Base-by-base conservation (phyloP, 2,329 filamentous ascomycete species). In the Aureobasidium sp. region DNA sequence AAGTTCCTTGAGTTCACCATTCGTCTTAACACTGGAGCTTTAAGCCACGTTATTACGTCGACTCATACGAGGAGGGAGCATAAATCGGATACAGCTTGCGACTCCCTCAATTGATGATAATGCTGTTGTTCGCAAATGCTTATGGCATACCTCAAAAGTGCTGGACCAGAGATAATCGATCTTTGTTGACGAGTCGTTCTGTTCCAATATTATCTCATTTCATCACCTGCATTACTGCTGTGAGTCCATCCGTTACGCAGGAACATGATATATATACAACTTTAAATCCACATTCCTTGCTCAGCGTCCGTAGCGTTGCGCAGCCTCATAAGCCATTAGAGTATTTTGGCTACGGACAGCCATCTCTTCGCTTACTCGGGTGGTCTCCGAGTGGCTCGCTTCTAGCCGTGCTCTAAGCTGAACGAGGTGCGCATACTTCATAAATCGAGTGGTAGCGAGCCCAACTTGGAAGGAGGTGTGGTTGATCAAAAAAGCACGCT, bases 291-390 rank as follows among this genome's bases (percentile, higher is more conserved):
- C 11, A 24, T n/a, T 33, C 27, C 35, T 31, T 31, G 24, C 9
- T 33, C n/a, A 33, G 3, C 22, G 17, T 19, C 35, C 11, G 31
- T 33, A 29, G 45, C 45, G 31, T 27, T 27, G 5, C 27, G 29
- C 54, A 58, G 54, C 54, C 42, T 48, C 39, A 58, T 19, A 58
- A 48, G 54, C 54, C 31, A 58, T n/a, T n/a, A n/a, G n/a, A n/a
- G n/a, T n/a, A n/a, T n/a, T n/a, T n/a, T n/a, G n/a, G n/a, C n/a
- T n/a, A n/a, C n/a, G n/a, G n/a, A n/a, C n/a, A n/a, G n/a, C n/a
- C n/a, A n/a, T n/a, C n/a, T n/a, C n/a, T n/a, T n/a, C n/a, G n/a
- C n/a, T n/a, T n/a, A n/a, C n/a, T n/a, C n/a, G n/a, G n/a, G n/a
- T n/a, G n/a, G n/a, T n/a, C n/a, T n/a, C n/a, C n/a, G n/a, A n/a